A percentile compares a stretch with the other conserved stretches of the same genome.
Evolutionary conservation across 768 basidiomycete species (phyloP).

Genomic region (Dacryopinax spathularia): DNA sequence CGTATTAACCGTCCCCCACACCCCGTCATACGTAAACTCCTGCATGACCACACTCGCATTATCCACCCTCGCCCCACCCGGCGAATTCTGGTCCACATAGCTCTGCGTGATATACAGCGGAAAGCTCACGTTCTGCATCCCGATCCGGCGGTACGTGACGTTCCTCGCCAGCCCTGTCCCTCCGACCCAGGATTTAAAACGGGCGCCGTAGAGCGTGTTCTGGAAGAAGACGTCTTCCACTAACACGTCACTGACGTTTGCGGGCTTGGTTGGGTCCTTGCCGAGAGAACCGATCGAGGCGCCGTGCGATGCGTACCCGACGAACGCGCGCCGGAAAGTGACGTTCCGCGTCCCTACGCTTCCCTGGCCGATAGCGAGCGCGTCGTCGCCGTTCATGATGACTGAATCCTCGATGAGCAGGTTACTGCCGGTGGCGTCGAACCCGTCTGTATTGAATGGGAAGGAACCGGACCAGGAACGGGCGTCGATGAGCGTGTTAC

Average conservation of each 20-base stretch:
- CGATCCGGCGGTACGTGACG: constrained; percentile 36
- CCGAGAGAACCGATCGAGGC: constrained; percentile 37
- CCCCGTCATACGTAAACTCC: background rate
- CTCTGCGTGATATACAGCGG: constrained; percentile 37
- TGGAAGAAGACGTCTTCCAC: constrained; percentile 39
- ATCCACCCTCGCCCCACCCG: background rate
- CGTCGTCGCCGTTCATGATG: constrained; percentile 37
- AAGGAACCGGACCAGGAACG: constrained; percentile 30
- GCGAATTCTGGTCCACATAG: constrained; percentile 18
- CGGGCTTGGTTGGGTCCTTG: constrained; percentile 26
- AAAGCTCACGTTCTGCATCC: constrained; percentile 32
- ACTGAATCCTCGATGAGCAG: constrained; percentile 22
- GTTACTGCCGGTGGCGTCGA: constrained; percentile 17
- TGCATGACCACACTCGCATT: background rate
- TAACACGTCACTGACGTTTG: constrained; percentile 31
- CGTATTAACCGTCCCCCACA: background rate
- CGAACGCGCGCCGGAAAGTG: constrained; percentile 32
- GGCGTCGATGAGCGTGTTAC: constrained; percentile 31
- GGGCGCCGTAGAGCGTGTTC: constrained; percentile 35
- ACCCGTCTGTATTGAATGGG: constrained; percentile 33
- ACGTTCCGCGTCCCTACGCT: constrained; percentile 26
- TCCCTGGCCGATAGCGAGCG: constrained; percentile 35
- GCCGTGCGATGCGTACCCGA: constrained; percentile 36
- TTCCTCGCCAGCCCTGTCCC: constrained; percentile 36
- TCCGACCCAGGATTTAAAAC: constrained; percentile 38